phyloP scores from a whole-genome alignment of 495 filamentous ascomycete genomes.

The Neurospora sp. region DNA sequence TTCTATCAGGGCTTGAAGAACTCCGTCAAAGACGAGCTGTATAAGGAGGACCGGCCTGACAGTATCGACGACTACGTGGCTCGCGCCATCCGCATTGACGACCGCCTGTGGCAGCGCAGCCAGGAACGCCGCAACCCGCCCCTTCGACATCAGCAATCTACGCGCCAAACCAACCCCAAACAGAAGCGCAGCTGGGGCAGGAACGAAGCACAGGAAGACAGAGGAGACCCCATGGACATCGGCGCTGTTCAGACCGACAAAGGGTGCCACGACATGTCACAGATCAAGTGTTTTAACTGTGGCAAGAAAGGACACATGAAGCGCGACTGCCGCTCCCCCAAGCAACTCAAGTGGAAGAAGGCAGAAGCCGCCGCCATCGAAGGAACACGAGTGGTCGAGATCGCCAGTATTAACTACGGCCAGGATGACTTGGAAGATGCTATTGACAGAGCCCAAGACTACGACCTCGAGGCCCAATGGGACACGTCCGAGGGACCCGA shows the following conservation, averaged over 20 bases:
- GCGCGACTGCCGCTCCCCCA: background rate
- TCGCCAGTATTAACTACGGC: too few relatives aligned
- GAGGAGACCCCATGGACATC: background rate
- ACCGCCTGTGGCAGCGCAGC: background rate
- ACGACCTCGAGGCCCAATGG: too few relatives aligned
- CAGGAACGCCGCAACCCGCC: background rate
- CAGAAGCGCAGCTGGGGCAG: too few relatives aligned
- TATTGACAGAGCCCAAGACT: too few relatives aligned
- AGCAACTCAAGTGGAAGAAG: background rate
- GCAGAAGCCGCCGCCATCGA: background rate
- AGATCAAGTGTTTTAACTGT: background rate
- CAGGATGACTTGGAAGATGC: too few relatives aligned
- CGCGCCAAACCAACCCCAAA: too few relatives aligned
- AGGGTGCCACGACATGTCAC: background rate
- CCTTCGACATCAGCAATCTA: too few relatives aligned
- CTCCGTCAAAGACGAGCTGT: background rate
- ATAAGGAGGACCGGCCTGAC: background rate
- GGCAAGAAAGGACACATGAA: background rate
- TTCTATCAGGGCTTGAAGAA: constrained; percentile 1
- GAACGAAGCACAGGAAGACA: background rate
- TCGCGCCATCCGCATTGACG: background rate
- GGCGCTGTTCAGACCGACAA: background rate
- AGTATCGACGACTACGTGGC: background rate
- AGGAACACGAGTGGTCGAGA: too few relatives aligned
- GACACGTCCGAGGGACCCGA: too few relatives aligned